Evolutionary conservation across 2,329 filamentous ascomycete species (phyloP), one percentile per base, ranked within the genome.

Genomic region (Dactylonectria estremocensis): DNA sequence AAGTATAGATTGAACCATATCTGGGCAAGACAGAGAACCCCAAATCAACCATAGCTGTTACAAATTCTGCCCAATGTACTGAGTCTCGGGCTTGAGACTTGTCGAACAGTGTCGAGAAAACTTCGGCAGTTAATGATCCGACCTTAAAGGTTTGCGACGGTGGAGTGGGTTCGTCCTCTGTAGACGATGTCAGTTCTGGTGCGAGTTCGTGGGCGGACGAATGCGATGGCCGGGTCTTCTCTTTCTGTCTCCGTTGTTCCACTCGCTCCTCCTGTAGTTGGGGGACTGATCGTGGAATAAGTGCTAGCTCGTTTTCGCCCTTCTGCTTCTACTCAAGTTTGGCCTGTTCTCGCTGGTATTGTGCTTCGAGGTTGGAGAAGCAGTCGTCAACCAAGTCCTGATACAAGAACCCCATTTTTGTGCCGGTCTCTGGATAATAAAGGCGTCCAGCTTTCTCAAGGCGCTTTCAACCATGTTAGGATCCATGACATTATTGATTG

Each of bases 331-430:
- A 50, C 16, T 74, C 70, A 16, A 43, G 2, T 13, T 77, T 76
- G 4, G 70, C 68, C 46, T 77, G 77, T 5, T 67, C 48, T 5
- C 78, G 60, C 14, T 76, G 64, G 14, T 77, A 75, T 22, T 77
- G 77, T 1, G 69, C 65, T 18, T 81, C 62, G 0, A 86, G 67
- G 5, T 78, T 73, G 1, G 68, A 43, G 0, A 86, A 50, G 58
- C 79, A 81, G 1, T 83, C 79, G 0, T 84, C 76, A 3, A 85
- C 71, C 7, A 84, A 58, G 50, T 85, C 81, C 50, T 84, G 76
- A 66, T 86, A 87, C 0, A 86, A 70, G 48, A 80, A 80, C 1
- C 80, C 81, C 14, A 87, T 66, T n/a, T 77, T 82, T 0, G 78
- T 76, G 2, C 84, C 83, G 0, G 78, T 69, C 28, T 82, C 0